A percentile compares a stretch with the other conserved stretches of the same genome.
Evolutionary conservation across 441 rosid species (phyloP).

Genomic region (Erysimum cheiri): DNA sequence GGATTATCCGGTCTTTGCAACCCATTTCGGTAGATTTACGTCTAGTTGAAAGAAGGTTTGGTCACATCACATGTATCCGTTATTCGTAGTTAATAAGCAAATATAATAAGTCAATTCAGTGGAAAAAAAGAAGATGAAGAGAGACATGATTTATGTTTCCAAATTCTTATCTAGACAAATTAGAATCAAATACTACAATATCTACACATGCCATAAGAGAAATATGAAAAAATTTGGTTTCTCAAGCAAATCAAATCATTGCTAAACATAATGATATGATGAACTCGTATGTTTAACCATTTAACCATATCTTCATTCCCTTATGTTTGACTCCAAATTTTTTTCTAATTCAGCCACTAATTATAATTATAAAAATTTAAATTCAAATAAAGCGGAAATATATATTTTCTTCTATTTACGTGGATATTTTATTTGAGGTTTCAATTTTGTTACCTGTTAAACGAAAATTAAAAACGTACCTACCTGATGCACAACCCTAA

Average conservation of each 20-base stretch:
- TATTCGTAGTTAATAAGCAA: background rate
- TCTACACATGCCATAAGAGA: background rate
- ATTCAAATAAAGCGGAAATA: background rate
- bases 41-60: background rate
- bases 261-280: background rate
- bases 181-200: conserved; percentile 2
- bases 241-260: background rate
- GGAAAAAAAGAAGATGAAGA: background rate
- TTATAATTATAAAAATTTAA: background rate
- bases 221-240: background rate
- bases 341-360: background rate
- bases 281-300: background rate
- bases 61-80: background rate
- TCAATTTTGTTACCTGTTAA: background rate
- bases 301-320: background rate
- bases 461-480: background rate
- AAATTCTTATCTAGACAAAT: background rate
- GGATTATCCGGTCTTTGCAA: background rate
- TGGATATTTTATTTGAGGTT: background rate
- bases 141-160: background rate
- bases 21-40: background rate
- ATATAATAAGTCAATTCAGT: background rate
- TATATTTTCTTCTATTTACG: background rate
- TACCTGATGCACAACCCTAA: background rate
- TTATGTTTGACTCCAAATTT: background rate